A percentile compares a stretch with the other conserved stretches of the same genome.
Conservation (phyloP, 2,329 filamentous ascomycete species). For the Fusarium nygamai region DNA sequence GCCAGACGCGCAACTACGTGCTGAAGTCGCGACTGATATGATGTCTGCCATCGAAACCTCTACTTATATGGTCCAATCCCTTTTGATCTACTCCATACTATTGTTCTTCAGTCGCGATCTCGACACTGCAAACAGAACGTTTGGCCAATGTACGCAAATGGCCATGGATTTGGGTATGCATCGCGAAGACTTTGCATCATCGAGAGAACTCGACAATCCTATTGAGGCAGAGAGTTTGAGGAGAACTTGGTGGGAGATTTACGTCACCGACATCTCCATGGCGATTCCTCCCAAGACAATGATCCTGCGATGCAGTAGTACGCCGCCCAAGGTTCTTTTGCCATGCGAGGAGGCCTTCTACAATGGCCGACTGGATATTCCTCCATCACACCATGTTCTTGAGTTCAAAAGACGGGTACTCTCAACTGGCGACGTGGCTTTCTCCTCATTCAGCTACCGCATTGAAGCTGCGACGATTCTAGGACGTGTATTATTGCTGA, state of each 20-base stretch:
- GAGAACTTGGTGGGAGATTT: slow-evolving; percentile 41
- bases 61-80: slow-evolving; percentile 22
- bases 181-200: slow-evolving; percentile 19
- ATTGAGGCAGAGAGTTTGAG: slow-evolving; percentile 36
- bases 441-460: slow-evolving; percentile 38
- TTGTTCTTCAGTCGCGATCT: slow-evolving; percentile 21
- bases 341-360: slow-evolving; percentile 36
- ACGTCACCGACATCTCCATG: slow-evolving; percentile 35
- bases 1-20: slow-evolving; percentile 7
- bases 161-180: slow-evolving; percentile 35
- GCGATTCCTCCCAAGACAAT: slow-evolving; percentile 20
- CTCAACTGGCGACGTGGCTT: slow-evolving; percentile 19
- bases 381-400: slow-evolving; percentile 15
- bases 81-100: slow-evolving; percentile 16
- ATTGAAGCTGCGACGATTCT: slow-evolving; percentile 36
- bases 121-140: slow-evolving; percentile 1
- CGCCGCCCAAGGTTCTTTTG: slow-evolving; percentile 21
- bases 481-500: slow-evolving; percentile 22
- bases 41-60: slow-evolving; percentile 8
- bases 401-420: slow-evolving; percentile 30
- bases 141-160: slow-evolving; percentile 18
- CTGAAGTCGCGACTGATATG: slow-evolving; percentile 15
- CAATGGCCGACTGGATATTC: slow-evolving; percentile 6
- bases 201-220: slow-evolving; percentile 8
- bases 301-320: slow-evolving; percentile 23